Evolutionary conservation across 2,329 filamentous ascomycete genomes (phyloP), one percentile per base, ranked within the genome.

Genomic region (Exophiala sideris): DNA sequence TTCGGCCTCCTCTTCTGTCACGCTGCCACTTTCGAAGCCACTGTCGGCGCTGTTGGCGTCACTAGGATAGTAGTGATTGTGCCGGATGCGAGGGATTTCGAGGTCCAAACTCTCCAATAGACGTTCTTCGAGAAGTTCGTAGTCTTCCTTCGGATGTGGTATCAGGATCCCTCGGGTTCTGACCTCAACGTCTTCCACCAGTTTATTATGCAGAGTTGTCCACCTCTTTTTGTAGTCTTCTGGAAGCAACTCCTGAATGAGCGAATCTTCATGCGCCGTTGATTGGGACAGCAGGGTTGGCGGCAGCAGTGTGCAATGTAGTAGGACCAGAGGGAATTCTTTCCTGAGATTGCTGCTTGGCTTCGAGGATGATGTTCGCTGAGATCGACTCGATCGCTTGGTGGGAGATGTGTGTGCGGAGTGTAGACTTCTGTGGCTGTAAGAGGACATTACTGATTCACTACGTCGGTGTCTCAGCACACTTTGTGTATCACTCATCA

Each of bases 121-220:
- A 35, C 81, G 71, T 63, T 86, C 83, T 65, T 85, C 82, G 2
- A 86, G 72, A 32, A 85, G 63, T 50, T 84, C 82, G 61, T 84
- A 85, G 53, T 84, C 78, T 47, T 83, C 81, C 54, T 77, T 71
- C 1, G 83, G 83, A 65, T 86, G 83, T 1, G 80, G 77, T n/a
- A 86, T 82, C 51, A 86, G 70, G 12, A 86, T 72, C 0, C 80
- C 83, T 11, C 83, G 73, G 39, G 79, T 71, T 66, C 79, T 74
- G n/a, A 85, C 69, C 35, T 81, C 76, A 2, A 78, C 76, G 3
- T 79, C 78, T 1, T 67, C 70, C 38, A 68, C 50, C 29, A 80
- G 69, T 58, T 81, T 83, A 50, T 82, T 79, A 57, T 77, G 75
- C 10, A 86, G 66, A 2, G 81, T 64, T 38, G 78, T 76, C 72